Evolutionary conservation across 495 filamentous ascomycete genomes (phyloP).

Genomic region (Coniosporium apollinis): DNA sequence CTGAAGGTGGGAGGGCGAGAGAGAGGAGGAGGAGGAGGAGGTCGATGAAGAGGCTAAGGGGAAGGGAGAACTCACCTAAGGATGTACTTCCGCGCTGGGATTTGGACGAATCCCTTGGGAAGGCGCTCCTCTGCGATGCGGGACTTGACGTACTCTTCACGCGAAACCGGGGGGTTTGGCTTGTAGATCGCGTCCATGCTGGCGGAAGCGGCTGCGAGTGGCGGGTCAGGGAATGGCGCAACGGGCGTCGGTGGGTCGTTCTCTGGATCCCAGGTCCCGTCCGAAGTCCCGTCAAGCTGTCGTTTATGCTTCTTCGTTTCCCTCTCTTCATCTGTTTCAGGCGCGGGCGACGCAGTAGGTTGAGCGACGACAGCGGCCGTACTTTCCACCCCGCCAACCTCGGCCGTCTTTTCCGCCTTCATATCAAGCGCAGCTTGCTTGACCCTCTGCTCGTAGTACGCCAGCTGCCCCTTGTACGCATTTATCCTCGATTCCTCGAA

Average conservation of each 20-base stretch:
- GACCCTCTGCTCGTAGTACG: neutral
- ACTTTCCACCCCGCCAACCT: neutral
- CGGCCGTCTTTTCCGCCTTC: neutral
- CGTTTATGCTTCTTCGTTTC: conserved; percentile 1
- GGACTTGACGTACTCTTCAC: conserved; percentile 44
- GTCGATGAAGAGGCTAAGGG: neutral
- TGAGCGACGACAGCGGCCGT: conserved; percentile 4
- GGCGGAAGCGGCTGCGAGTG: neutral
- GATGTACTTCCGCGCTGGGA: conserved; percentile 50
- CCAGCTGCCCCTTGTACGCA: conserved; percentile 5
- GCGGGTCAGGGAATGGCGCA: neutral
- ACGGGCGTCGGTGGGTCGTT: neutral
- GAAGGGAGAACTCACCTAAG: conserved; percentile 39
- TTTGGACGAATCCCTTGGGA: conserved; percentile 45
- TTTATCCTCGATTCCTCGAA: neutral
- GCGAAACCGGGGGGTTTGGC: conserved; percentile 30
- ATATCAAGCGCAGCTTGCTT: conserved; percentile 1
- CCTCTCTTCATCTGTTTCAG: neutral
- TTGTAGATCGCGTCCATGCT: conserved; percentile 1
- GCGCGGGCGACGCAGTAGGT: conserved; percentile 4
- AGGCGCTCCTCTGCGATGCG: conserved; percentile 44
- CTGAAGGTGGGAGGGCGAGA: neutral
- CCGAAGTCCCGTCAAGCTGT: neutral
- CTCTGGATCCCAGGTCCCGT: too few relatives aligned
- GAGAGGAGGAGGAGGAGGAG: neutral